Base-by-base conservation (phyloP, 495 filamentous ascomycete species). In the Penicillium steckii region DNA sequence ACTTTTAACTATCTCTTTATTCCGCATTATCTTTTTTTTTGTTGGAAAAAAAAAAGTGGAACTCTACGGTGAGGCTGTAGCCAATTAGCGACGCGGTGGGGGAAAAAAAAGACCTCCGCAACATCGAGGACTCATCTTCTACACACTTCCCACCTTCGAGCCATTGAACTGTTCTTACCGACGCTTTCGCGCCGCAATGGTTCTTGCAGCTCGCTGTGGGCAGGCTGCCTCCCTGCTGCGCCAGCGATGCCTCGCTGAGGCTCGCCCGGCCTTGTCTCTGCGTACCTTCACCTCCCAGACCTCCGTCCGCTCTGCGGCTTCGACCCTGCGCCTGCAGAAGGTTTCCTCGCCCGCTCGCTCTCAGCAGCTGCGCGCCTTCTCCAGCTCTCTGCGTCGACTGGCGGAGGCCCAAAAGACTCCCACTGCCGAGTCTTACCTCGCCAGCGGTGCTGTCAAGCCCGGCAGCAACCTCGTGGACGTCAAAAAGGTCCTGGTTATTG, bases 401-500 rank as follows among this genome's bases (percentile, higher is more conserved):
- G 67, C 70, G 26, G 67, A 77, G 52, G 61, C 69, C 30, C 83
- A 92, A 68, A 72, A 79, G 56, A 85, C 90, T 35, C 93, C 91
- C 26, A 87, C 88, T 60, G 86, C 92, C 17, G 85, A 93, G 63
- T 89, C 92, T 44, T 96, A 95, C 69, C 77, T 97, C 48, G 81
- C 86, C 45, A 95, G 90, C 70, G 92, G 91, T 48, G 87, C 82
- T 44, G 83, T 97, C 55, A 86, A 86, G 61, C 74, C 81, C 21
- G 86, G 83, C 40, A 79, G 74, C 53, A 80, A 91, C 59, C 68
- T 88, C 42, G 86, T 97, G 37, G 85, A 96, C 74, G 94, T 98
- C 22, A 95, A 95, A 78, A 97, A 97, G 75, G 91, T 95, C 6
- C 78, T 97, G 17, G 87, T 97, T 26, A 86, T 97, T 56, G 93